phyloP scores from a whole-genome alignment of 441 rosid genomes.

The Pelargonium fulgidum region DNA sequence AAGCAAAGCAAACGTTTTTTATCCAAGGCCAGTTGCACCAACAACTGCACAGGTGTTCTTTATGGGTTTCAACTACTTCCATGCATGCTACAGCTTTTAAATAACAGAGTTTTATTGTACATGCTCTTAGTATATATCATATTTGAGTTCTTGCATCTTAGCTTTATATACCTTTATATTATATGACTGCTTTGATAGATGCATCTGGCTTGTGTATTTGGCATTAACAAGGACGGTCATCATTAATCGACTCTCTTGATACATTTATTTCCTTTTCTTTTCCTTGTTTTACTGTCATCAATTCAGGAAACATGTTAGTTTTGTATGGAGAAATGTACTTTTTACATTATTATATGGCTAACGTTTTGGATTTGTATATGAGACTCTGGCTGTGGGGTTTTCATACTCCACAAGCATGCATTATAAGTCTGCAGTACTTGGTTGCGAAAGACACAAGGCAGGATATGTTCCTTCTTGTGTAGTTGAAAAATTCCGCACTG shows the following conservation, averaged over 20 bases:
- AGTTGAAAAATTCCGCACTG: not conserved
- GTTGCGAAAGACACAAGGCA: not conserved
- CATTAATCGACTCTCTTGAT: not conserved
- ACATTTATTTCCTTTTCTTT: too few relatives aligned
- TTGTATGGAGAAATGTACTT: not conserved
- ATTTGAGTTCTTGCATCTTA: not conserved
- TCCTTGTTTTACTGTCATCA: not conserved
- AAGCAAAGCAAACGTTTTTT: slow-evolving; percentile 70
- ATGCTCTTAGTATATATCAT: slow-evolving; percentile 3
- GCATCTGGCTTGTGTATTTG: not conserved
- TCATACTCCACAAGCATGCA: not conserved
- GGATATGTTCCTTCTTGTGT: not conserved
- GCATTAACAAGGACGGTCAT: not conserved
- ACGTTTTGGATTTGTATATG: not conserved
- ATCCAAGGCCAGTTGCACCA: slow-evolving; percentile 97
- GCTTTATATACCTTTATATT: not conserved
- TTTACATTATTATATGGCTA: not conserved
- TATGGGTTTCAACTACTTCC: slow-evolving; percentile 15
- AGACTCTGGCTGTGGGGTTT: not conserved
- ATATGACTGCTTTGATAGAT: too few relatives aligned
- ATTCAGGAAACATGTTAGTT: not conserved
- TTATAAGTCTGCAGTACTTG: not conserved
- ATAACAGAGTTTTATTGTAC: not conserved
- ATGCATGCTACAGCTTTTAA: slow-evolving; percentile 3
- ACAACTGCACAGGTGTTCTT: slow-evolving; percentile 87